phyloP scores from a whole-genome alignment of 1,139 yeast species.

The Meyerozyma guilliermondii region DNA sequence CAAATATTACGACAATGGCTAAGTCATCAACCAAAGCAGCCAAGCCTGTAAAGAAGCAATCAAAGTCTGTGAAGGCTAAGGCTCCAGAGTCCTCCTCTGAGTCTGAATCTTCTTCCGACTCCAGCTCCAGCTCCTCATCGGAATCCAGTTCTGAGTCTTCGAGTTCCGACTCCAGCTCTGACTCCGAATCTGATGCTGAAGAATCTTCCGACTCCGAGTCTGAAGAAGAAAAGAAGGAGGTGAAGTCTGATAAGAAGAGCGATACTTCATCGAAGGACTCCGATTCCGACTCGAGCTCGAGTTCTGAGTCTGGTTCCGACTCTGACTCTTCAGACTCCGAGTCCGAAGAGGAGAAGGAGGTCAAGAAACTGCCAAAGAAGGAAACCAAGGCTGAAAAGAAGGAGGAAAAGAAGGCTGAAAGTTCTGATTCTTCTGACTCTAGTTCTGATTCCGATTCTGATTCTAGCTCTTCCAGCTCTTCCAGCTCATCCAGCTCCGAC shows the following conservation, averaged over 20 bases:
- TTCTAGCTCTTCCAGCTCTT: neutral
- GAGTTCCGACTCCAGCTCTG: slow-evolving; percentile 12
- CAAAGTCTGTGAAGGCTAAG: slow-evolving; percentile 25
- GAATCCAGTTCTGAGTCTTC: slow-evolving; percentile 14
- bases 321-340: slow-evolving; percentile 20
- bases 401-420: slow-evolving; percentile 3
- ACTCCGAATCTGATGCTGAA: neutral
- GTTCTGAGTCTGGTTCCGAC: slow-evolving; percentile 17
- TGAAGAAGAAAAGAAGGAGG: slow-evolving; percentile 16
- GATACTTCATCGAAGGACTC: slow-evolving; percentile 15
- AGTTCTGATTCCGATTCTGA: slow-evolving; percentile 3
- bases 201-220: slow-evolving; percentile 17
- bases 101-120: slow-evolving; percentile 11
- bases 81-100: slow-evolving; percentile 16
- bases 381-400: slow-evolving; percentile 8
- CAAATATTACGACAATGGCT: slow-evolving; percentile 20
- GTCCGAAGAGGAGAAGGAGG: slow-evolving; percentile 15
- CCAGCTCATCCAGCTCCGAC: slow-evolving; percentile 4
- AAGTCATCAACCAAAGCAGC: slow-evolving; percentile 24
- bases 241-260: slow-evolving; percentile 16
- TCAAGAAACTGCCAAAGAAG: slow-evolving; percentile 8
- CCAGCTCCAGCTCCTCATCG: slow-evolving; percentile 9
- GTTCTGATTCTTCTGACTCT: slow-evolving; percentile 3
- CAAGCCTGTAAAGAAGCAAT: slow-evolving; percentile 26
- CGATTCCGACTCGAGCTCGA: slow-evolving; percentile 12